Evolutionary conservation across 345 rosid species (phyloP), one percentile per base, ranked within the genome.

Genomic region (Pugionium cornutum): DNA sequence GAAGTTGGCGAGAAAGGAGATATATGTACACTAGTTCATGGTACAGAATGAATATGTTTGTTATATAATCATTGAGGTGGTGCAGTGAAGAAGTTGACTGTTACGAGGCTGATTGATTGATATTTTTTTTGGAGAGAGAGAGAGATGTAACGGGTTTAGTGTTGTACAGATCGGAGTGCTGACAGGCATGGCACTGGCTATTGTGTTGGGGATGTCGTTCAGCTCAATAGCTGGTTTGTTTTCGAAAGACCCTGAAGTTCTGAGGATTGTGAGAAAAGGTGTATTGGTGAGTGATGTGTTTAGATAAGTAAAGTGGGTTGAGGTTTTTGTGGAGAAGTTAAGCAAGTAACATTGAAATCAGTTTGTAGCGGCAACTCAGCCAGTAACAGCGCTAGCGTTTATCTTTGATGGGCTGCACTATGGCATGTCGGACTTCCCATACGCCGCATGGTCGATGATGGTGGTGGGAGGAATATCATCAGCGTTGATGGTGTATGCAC

Each of bases 361-460:
- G 98, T 91, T 89, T 34, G 95, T 88, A 9, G 82, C 94, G 36
- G 95, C 86, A 28, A 89, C 90, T 63, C 99, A 89, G 77, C 99
- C 99, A 28, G 49, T 94, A 32, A 92, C 87, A 70, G 94, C 97
- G 29, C 75, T 89, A 30, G 99, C 99, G 30, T 94, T 82, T 75
- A 85, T 89, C 51, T 89, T 88, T 70, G 99, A 89, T 63, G 99
- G 99, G 51, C 92, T 94, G 30, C 97, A 88, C 68, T 94, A 81
- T 66, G 99, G 99, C 29, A 85, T 88, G 74, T 94, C 96, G 0
- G 99, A 94, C 81, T 94, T 94, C 73, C 78, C 83, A 10, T 94
- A 88, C 56, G 94, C 98, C 62, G 97, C 99, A 34, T 61, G 58
- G 34, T 88, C 99, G 40, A 94, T 86, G 99, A 92, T 92, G 86